Conservation (phyloP, 192 early-diverging fungal genomes). For the Dissophora ornata region DNA sequence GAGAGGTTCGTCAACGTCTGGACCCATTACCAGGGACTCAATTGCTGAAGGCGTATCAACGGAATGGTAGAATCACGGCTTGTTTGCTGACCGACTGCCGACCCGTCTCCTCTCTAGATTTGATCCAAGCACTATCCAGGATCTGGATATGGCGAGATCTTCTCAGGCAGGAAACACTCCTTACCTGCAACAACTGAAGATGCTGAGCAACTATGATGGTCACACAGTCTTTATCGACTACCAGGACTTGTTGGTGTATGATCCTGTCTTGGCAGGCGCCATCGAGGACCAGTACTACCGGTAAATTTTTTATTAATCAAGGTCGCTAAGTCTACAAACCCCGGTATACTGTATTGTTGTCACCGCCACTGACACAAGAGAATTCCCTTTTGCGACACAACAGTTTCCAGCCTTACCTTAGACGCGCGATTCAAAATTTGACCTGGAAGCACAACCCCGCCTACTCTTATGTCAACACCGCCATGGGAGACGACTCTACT, state of each 20-base stretch:
- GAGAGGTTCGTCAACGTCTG: slow-evolving; percentile 23
- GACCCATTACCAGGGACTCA: too few relatives aligned
- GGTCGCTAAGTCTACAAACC: too few relatives aligned
- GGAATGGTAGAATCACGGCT: too few relatives aligned
- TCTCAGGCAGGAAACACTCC: slow-evolving; percentile 37
- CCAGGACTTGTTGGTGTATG: slow-evolving; percentile 65
- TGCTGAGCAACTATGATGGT: slow-evolving; percentile 67
- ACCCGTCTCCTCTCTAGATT: slow-evolving; percentile 11
- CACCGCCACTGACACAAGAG: not conserved
- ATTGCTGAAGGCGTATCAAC: not conserved
- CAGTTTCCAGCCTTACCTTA: slow-evolving; percentile 75
- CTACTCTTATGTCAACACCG: slow-evolving; percentile 64
- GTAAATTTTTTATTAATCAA: too few relatives aligned
- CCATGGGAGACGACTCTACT: slow-evolving; percentile 35
- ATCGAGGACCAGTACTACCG: slow-evolving; percentile 76
- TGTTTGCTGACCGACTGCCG: too few relatives aligned
- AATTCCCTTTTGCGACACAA: not conserved
- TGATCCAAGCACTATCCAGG: slow-evolving; percentile 29
- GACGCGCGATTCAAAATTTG: slow-evolving; percentile 84
- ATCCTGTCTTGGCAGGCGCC: slow-evolving; percentile 71
- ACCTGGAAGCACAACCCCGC: slow-evolving; percentile 75
- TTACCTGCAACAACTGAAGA: slow-evolving; percentile 74
- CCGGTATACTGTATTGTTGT: too few relatives aligned
- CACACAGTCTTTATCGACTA: slow-evolving; percentile 81
- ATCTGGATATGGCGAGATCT: slow-evolving; percentile 16